Conservation (phyloP, 2,329 filamentous ascomycete species). For the Lachnellula subtilissima region DNA sequence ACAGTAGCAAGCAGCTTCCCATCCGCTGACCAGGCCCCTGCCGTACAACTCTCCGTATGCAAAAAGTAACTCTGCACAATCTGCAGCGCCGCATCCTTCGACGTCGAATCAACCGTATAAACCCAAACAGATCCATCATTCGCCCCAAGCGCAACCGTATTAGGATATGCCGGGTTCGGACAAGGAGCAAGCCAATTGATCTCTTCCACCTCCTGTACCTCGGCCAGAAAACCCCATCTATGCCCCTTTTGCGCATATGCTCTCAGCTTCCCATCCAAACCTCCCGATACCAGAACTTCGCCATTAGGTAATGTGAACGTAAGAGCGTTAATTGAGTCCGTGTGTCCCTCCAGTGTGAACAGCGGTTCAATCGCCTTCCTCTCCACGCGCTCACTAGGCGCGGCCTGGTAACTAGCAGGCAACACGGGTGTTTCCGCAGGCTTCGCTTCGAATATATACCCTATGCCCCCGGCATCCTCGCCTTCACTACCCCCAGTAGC, state of each 20-base stretch:
- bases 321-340: conserved; percentile 83
- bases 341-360: conserved; percentile 80
- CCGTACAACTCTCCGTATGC: conserved; percentile 80
- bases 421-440: conserved; percentile 62
- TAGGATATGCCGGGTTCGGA: conserved; percentile 65
- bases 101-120: conserved; percentile 72
- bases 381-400: conserved; percentile 55
- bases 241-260: conserved; percentile 13
- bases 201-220: conserved; percentile 86
- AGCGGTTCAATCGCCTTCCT: conserved; percentile 59
- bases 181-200: conserved; percentile 85
- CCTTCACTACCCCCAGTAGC: conserved; percentile 78
- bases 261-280: conserved; percentile 75
- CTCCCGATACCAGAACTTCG: conserved; percentile 80
- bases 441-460: conserved; percentile 78
- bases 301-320: conserved; percentile 79
- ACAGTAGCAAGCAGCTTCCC: conserved; percentile 84
- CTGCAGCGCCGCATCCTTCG: conserved; percentile 58
- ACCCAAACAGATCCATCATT: conserved; percentile 94
- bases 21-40: conserved; percentile 85
- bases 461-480: conserved; percentile 60
- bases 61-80: conserved; percentile 91
- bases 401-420: conserved; percentile 68
- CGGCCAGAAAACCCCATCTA: conserved; percentile 31
- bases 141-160: conserved; percentile 82